Evolutionary conservation across 2,329 filamentous ascomycete species (phyloP).

Genomic region (Tolypocladium tundrense): DNA sequence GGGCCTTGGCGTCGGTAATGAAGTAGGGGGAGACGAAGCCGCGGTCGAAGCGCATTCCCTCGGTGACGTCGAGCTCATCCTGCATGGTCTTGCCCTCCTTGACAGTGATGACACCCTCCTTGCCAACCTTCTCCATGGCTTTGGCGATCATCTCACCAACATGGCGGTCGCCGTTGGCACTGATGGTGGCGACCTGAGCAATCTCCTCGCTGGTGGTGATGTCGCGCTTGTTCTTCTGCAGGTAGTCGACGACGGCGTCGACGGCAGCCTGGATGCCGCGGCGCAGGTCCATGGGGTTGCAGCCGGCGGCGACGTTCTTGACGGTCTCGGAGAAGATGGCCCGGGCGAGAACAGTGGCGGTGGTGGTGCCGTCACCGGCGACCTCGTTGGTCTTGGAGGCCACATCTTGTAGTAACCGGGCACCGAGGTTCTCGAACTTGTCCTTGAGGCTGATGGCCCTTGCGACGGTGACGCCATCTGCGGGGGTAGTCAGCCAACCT

Average conservation of each 20-base stretch:
- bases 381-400: constrained; percentile 99
- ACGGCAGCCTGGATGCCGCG: constrained; percentile 95
- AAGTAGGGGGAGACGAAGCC: constrained; percentile 99
- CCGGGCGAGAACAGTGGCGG: constrained; percentile 90
- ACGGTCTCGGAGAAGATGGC: constrained; percentile 99
- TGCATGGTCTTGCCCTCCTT: constrained; percentile 99
- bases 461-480: constrained; percentile 81
- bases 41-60: constrained; percentile 99
- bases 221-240: constrained; percentile 93
- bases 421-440: constrained; percentile 99
- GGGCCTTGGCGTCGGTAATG: constrained; percentile 97
- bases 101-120: constrained; percentile 99
- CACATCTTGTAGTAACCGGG: constrained; percentile 92
- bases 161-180: constrained; percentile 91
- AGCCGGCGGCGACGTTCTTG: constrained; percentile 98
- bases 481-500: not conserved
- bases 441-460: constrained; percentile 89
- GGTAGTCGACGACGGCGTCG: constrained; percentile 85
- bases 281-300: constrained; percentile 98
- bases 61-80: constrained; percentile 96
- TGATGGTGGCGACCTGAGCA: constrained; percentile 96
- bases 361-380: constrained; percentile 97
- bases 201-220: constrained; percentile 97
- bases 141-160: constrained; percentile 93
- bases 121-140: constrained; percentile 99